phyloP scores from a whole-genome alignment of 176 grass and related monocot species.

The Aechmea fasciata region DNA sequence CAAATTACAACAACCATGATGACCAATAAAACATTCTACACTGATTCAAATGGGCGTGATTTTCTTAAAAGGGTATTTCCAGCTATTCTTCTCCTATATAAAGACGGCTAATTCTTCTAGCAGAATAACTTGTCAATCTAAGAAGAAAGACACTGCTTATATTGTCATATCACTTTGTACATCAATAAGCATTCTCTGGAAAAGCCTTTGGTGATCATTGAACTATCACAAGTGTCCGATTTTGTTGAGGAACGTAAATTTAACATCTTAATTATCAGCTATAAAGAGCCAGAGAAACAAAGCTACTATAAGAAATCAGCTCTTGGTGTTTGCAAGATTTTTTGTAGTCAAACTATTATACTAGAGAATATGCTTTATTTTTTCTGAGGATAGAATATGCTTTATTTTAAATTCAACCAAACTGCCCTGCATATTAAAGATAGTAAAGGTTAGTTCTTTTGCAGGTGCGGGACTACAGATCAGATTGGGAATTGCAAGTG shows the following conservation, averaged over 20 bases:
- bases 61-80: constrained; percentile 39
- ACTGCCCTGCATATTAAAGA: background rate
- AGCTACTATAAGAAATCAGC: background rate
- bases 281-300: background rate
- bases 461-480: constrained; percentile 43
- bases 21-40: constrained; percentile 42
- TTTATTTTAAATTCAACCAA: background rate
- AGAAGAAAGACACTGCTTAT: background rate
- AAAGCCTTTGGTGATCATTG: too few relatives aligned
- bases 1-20: constrained; percentile 26
- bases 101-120: background rate
- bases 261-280: background rate
- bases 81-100: background rate
- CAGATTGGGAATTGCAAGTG: constrained; percentile 39
- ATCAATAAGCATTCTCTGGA: too few relatives aligned
- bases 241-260: too few relatives aligned
- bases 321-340: background rate
- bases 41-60: constrained; percentile 43
- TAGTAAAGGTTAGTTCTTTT: constrained; percentile 3
- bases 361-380: background rate
- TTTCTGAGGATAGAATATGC: background rate
- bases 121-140: background rate
- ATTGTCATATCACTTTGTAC: too few relatives aligned
- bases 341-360: background rate
- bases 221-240: too few relatives aligned